phyloP scores from a whole-genome alignment of 2,329 filamentous ascomycete species.

The Diaporthe citrichinensis region DNA sequence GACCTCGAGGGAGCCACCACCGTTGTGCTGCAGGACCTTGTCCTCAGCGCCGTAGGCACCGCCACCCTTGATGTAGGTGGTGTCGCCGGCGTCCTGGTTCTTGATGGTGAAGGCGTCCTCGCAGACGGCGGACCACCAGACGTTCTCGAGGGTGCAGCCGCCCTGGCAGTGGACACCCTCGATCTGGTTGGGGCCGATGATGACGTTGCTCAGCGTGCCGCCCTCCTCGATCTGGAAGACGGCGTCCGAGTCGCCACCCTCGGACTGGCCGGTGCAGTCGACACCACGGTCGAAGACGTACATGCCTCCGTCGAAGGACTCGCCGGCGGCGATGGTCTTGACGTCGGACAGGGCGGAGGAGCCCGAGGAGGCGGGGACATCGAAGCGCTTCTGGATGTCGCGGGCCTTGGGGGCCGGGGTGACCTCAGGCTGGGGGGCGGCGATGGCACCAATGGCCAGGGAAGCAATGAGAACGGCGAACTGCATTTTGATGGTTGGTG shows the following conservation, averaged over 20 bases:
- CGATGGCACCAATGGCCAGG: constrained; percentile 32
- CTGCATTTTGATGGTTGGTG: constrained; percentile 25
- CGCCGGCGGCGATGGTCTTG: constrained; percentile 17
- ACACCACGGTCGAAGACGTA: constrained; percentile 31
- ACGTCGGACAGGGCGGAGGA: constrained; percentile 19
- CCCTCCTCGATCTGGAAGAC: constrained; percentile 66
- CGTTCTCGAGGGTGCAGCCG: constrained; percentile 57
- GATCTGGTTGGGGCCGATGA: constrained; percentile 63
- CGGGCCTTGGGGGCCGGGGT: constrained; percentile 36
- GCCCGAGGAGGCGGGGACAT: constrained; percentile 23
- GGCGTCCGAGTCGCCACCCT: constrained; percentile 52
- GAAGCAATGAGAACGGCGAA: constrained; percentile 32
- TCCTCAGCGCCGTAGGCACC: constrained; percentile 53
- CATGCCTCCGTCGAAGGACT: constrained; percentile 33
- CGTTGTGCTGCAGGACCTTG: constrained; percentile 57
- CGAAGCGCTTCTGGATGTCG: constrained; percentile 33
- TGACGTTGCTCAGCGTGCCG: constrained; percentile 64
- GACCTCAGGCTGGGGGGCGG: background rate
- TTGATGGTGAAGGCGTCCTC: constrained; percentile 55
- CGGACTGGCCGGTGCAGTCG: constrained; percentile 37
- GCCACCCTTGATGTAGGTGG: constrained; percentile 55
- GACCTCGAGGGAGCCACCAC: constrained; percentile 51
- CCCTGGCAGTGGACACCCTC: constrained; percentile 65
- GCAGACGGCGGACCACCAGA: constrained; percentile 52
- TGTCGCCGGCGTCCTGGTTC: constrained; percentile 48